Base-by-base conservation (phyloP, 164 flowering plant genomes). In the Stephania yunnanensis region DNA sequence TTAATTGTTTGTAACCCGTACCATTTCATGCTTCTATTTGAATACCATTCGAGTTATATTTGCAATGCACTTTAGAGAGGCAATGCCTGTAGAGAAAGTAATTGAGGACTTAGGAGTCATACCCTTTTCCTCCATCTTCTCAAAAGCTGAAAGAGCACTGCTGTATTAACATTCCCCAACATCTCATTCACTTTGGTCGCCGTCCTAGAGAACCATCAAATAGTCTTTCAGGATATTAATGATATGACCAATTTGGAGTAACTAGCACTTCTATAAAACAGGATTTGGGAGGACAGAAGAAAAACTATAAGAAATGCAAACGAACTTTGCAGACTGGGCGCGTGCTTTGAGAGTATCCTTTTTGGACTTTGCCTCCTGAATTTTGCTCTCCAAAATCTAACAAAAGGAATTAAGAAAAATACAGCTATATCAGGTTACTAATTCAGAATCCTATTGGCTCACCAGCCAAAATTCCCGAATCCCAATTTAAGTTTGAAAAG, bases 41-140 rank as follows among this genome's bases (percentile, higher is more conserved):
- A 50, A 50, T 9, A 9, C 55, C 55, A 7, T 36, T 9, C 55
- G 55, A 9, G 55, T 50, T 9, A 50, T 9, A 50, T 13, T 50
- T 50, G 12, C 55, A 50, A 20, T 11, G 36, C 70, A 36, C 42
- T 36, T 36, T 4, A 36, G 42, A 36, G 42, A 36, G 4, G 7
- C 29, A 68, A 9, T 42, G 12, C 20, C 65, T 29, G 22, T 13
- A 44, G 44, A 25, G 22, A 30, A 25, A 68, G 46, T 19, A 17
- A 61, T 61, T n/a, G 66, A 61, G 20, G 29, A n/a, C 10, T 20
- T 29, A 61, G 20, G 29, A n/a, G 19, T 20, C 72, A 48, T 69
- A 91, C 99, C 98, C 84, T 96, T 96, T 81, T 94, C 98, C 84
- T 96, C 99, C 98, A 96, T 94, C 82, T 90, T 96, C 79, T 96